phyloP scores from a whole-genome alignment of 179 eudicot genomes.

The Drosera spatulata region DNA sequence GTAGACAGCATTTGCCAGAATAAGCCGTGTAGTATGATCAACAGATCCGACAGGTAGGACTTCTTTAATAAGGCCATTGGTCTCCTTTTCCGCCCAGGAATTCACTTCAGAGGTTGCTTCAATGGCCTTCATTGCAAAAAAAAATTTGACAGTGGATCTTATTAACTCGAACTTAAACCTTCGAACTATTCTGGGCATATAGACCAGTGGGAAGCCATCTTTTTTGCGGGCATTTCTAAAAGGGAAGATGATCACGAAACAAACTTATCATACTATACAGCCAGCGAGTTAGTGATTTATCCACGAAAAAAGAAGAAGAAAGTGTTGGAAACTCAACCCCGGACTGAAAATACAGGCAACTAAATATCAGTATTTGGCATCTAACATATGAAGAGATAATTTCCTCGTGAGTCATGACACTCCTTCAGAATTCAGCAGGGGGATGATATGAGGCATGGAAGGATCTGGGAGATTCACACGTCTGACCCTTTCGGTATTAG shows the following conservation, averaged over 20 bases:
- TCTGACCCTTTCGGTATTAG: too few relatives aligned
- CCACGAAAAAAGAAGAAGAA: background rate
- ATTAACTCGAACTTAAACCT: too few relatives aligned
- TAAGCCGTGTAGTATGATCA: constrained; percentile 7
- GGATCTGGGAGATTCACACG: too few relatives aligned
- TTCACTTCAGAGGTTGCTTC: constrained; percentile 15
- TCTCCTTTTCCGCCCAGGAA: constrained; percentile 24
- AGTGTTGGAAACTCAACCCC: background rate
- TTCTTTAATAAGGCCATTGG: constrained; percentile 27
- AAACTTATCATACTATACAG: background rate
- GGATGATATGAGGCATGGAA: too few relatives aligned
- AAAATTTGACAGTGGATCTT: too few relatives aligned
- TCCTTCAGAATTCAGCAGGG: too few relatives aligned
- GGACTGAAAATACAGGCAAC: background rate
- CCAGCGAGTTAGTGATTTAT: background rate
- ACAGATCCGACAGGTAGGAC: constrained; percentile 16
- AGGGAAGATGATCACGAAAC: background rate
- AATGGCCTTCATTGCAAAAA: constrained; percentile 4
- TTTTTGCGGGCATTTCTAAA: background rate
- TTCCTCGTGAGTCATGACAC: too few relatives aligned
- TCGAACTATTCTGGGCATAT: too few relatives aligned
- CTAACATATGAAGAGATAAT: too few relatives aligned
- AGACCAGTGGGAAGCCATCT: background rate
- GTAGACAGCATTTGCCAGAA: constrained; percentile 30
- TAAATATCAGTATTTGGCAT: too few relatives aligned